These are phyloP conservation scores for Lumnitzera littorea DNA, from an alignment of 345 rosid species.

Conservation along the genomic window DNA sequence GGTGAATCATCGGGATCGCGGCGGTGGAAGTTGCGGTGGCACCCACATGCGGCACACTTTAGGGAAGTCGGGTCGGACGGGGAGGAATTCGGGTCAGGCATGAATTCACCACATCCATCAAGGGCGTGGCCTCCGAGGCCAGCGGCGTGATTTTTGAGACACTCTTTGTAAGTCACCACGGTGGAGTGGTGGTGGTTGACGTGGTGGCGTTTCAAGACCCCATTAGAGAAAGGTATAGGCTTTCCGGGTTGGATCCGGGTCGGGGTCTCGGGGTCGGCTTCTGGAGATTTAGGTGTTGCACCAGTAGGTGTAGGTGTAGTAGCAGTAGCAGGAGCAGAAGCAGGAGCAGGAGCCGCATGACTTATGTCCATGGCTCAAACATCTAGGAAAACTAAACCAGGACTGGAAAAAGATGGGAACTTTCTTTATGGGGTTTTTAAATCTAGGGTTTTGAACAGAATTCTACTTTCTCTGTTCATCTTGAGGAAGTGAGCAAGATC, in stretches of 20 bases:
- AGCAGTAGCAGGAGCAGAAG: too few relatives aligned
- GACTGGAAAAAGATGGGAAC: not conserved
- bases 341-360: too few relatives aligned
- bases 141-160: slow-evolving; percentile 41
- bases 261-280: slow-evolving; percentile 15
- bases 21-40: slow-evolving; percentile 50
- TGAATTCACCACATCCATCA: slow-evolving; percentile 56
- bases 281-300: slow-evolving; percentile 17
- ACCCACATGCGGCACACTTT: slow-evolving; percentile 46
- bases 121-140: slow-evolving; percentile 41
- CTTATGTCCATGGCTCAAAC: slow-evolving; percentile 21
- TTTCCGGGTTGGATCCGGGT: slow-evolving; percentile 16
- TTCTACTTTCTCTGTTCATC: not conserved
- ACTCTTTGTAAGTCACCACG: too few relatives aligned
- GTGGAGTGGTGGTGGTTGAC: not conserved
- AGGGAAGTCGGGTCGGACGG: slow-evolving; percentile 15
- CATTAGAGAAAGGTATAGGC: slow-evolving; percentile 20
- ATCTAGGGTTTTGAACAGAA: not conserved
- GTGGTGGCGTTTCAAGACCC: slow-evolving; percentile 12
- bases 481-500: not conserved
- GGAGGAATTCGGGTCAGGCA: slow-evolving; percentile 22
- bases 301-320: not conserved
- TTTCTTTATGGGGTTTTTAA: not conserved
- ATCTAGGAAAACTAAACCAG: slow-evolving; percentile 2
- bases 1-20: slow-evolving; percentile 8